Evolutionary conservation across 1,284 basidiomycete species (phyloP), one percentile per base, ranked within the genome.

Genomic region (Sporisorium scitamineum): DNA sequence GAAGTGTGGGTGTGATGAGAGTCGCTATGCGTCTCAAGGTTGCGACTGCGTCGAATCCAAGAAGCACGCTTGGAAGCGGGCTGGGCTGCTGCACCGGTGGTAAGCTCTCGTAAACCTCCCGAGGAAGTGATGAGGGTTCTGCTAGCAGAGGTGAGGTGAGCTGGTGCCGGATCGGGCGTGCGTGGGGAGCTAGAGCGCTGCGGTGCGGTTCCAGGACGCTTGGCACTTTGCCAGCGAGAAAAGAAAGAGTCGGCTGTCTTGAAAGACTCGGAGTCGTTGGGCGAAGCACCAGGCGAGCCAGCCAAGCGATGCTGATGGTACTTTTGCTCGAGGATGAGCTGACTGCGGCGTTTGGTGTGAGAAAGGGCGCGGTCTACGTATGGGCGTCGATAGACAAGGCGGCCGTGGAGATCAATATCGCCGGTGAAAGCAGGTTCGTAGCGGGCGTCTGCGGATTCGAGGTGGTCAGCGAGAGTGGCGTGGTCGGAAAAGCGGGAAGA

Each of bases 261-360:
- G 18, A 37, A 5, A 16, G 16, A 16, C 1, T 63, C 55, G 0
- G 14, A 27, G 18, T 59, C 60, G 31, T 13, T 24, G 24, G 50
- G n/a, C 18, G 59, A 51, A 2, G 22, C 39, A 24, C 31, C 37
- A 16, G 55, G 51, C 1, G 70, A 72, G 54, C 54, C 58, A 22
- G 45, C 34, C 7, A 64, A 64, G 48, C 70, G 70, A n/a, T 64
- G 70, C 45, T 63, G 62, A 8, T 59, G 34, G 31, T 55, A 56
- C 48, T 76, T 76, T 56, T 76, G 69, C 39, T 76, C 73, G 16
- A 71, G 63, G 44, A 76, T 72, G 54, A 76, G 73, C 73, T 76
- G 73, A 24, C 65, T 72, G 24, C 73, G 56, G 10, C 69, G 68
- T 2, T 69, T 62, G 13, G 61, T 64, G 42, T 64, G 68, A 2